A percentile compares a stretch with the other conserved stretches of the same genome.
Conservation (phyloP, 2,329 filamentous ascomycete genomes). For the Rhinocladiella mackenziei region DNA sequence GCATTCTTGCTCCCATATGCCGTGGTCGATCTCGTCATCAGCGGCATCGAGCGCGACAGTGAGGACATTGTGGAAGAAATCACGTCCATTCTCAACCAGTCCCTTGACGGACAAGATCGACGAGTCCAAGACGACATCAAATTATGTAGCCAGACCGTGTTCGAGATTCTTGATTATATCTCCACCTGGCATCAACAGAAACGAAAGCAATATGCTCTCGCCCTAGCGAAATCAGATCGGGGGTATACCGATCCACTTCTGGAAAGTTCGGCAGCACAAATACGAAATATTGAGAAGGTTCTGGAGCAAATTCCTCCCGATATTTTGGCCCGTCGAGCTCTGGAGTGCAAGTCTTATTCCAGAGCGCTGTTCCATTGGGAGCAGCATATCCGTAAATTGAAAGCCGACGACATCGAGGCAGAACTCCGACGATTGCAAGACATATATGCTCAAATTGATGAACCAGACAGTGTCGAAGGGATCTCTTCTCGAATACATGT, state of each 20-base stretch:
- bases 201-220: slow-evolving; percentile 44
- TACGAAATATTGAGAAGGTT: slow-evolving; percentile 67
- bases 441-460: slow-evolving; percentile 96
- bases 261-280: slow-evolving; percentile 36
- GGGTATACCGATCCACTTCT: slow-evolving; percentile 19
- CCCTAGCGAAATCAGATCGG: slow-evolving; percentile 18
- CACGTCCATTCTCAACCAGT: slow-evolving; percentile 65
- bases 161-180: slow-evolving; percentile 85
- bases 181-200: slow-evolving; percentile 85
- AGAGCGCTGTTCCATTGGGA: slow-evolving; percentile 93
- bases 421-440: slow-evolving; percentile 76
- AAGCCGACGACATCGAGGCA: slow-evolving; percentile 51
- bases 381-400: slow-evolving; percentile 66
- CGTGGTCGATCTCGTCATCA: slow-evolving; percentile 75
- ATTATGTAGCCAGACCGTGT: slow-evolving; percentile 86
- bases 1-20: slow-evolving; percentile 87
- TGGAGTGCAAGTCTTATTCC: slow-evolving; percentile 92
- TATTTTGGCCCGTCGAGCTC: slow-evolving; percentile 72
- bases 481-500: slow-evolving; percentile 83
- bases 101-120: slow-evolving; percentile 49
- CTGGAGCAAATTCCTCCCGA: slow-evolving; percentile 66
- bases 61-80: slow-evolving; percentile 69
- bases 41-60: slow-evolving; percentile 60
- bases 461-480: slow-evolving; percentile 92
- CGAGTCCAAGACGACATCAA: slow-evolving; percentile 70